phyloP scores from a whole-genome alignment of 1,139 yeast genomes.

The Geotrichum reessii region DNA sequence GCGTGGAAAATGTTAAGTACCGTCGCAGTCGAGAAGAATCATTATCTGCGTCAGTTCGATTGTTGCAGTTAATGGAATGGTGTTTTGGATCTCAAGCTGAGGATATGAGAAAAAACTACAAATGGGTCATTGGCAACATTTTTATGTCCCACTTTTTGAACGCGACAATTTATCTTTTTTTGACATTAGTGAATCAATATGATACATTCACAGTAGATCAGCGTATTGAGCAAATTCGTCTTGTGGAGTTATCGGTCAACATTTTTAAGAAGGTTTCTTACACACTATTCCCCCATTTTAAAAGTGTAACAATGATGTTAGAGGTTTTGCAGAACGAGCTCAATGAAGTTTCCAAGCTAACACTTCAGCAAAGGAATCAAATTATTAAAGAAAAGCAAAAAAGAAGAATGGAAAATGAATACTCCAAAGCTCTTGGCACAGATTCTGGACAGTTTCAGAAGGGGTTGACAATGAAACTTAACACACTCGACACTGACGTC shows the following conservation, averaged over 20 bases:
- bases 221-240: constrained; percentile 8
- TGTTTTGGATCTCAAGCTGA: constrained; percentile 28
- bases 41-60: constrained; percentile 29
- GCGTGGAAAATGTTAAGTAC: constrained; percentile 23
- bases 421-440: neutral
- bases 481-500: constrained; percentile 6
- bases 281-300: neutral
- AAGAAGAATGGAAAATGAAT: neutral
- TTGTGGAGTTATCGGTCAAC: neutral
- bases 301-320: neutral
- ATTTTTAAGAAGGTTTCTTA: neutral
- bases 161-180: constrained; percentile 4
- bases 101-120: constrained; percentile 17
- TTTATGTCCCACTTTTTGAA: constrained; percentile 9
- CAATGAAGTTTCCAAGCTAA: constrained; percentile 1
- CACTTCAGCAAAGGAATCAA: constrained; percentile 8
- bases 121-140: constrained; percentile 10
- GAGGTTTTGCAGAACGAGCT: constrained; percentile 1
- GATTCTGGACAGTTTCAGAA: neutral
- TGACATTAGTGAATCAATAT: constrained; percentile 6
- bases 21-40: constrained; percentile 28
- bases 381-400: neutral
- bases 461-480: constrained; percentile 13
- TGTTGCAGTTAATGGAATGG: constrained; percentile 32
- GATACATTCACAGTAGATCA: constrained; percentile 13